These are phyloP conservation scores for Tetrahymena malaccensis DNA, from an alignment of 73 alveolate species.

Conservation along the genomic window DNA sequence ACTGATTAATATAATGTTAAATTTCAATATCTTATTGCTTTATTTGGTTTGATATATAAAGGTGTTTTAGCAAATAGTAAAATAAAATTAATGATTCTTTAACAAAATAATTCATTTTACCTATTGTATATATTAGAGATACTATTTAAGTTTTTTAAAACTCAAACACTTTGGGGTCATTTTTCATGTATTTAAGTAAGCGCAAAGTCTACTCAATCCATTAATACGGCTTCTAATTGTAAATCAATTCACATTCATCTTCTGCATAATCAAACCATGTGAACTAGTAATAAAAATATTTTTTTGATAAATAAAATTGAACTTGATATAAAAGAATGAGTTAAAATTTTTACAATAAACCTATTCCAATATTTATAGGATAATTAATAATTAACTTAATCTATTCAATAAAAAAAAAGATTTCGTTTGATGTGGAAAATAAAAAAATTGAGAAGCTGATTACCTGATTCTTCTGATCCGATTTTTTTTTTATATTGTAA, in stretches of 20 bases:
- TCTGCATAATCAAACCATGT: neutral
- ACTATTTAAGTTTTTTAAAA: neutral
- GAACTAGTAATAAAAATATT: neutral
- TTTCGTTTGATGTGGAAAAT: neutral
- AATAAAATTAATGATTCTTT: no score
- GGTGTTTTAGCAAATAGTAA: no score
- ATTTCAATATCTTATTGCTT: no score
- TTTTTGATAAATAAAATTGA: no score
- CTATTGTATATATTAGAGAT: neutral
- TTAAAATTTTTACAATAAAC: no score
- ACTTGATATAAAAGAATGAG: no score
- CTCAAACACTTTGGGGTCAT: neutral
- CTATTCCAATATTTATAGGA: neutral
- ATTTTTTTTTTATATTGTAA: neutral
- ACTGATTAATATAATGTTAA: no score
- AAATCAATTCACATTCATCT: neutral
- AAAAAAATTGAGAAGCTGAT: neutral
- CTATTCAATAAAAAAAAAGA: neutral
- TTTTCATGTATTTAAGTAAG: neutral
- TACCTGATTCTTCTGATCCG: neutral
- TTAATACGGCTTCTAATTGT: neutral
- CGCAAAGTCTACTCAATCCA: neutral
- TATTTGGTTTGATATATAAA: no score
- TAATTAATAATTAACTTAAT: neutral
- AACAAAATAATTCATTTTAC: neutral